These are phyloP conservation scores for Fusarium globosum DNA, from an alignment of 2,329 filamentous ascomycete genomes.

Conservation along the genomic window DNA sequence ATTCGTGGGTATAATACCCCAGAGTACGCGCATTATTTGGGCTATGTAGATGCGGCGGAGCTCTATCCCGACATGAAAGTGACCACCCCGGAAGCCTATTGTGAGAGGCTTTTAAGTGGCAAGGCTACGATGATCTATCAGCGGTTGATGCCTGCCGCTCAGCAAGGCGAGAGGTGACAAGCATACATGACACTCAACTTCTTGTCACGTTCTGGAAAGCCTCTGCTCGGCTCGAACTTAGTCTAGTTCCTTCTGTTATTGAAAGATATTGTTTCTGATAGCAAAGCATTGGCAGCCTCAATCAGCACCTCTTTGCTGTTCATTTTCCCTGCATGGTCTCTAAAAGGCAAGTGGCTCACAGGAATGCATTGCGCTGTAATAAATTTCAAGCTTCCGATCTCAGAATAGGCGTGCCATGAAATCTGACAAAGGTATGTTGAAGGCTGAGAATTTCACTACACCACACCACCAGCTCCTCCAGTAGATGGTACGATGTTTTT, in stretches of 20 bases:
- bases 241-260: not conserved
- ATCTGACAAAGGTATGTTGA: not conserved
- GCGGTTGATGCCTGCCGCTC: not conserved
- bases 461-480: not conserved
- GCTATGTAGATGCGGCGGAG: not conserved
- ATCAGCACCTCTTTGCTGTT: not conserved
- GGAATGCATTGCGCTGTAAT: not conserved
- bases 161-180: not conserved
- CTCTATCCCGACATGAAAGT: not conserved
- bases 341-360: not conserved
- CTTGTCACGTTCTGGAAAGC: not conserved
- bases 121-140: not conserved
- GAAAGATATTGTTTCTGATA: not conserved
- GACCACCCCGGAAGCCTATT: not conserved
- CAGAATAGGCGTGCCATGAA: not conserved
- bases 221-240: not conserved
- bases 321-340: not conserved
- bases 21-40: not conserved
- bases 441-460: not conserved
- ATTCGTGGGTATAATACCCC: not conserved
- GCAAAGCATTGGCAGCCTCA: not conserved
- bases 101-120: not conserved
- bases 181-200: not conserved
- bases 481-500: not conserved
- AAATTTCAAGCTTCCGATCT: not conserved